Evolutionary conservation across 2,329 filamentous ascomycete species (phyloP).

Genomic region (Cryphonectria parasitica): DNA sequence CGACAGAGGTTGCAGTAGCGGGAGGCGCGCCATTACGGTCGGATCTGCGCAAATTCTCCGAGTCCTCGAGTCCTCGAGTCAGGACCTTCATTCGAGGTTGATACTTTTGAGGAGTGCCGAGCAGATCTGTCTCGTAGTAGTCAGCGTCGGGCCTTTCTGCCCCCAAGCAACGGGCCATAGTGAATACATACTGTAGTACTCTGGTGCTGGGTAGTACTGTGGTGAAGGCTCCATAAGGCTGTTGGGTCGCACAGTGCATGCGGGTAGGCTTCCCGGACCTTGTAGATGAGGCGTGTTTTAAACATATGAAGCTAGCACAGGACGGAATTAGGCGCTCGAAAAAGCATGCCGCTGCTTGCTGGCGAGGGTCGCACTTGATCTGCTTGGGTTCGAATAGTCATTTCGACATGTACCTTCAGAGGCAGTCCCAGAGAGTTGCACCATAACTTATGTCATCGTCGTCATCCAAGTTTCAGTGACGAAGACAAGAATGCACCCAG

Average conservation of each 20-base stretch:
- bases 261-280: slow-evolving; percentile 13
- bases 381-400: background rate
- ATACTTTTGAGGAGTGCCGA: background rate
- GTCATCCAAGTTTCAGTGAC: background rate
- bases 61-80: slow-evolving; percentile 7
- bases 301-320: slow-evolving; percentile 19
- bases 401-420: too few relatives aligned
- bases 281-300: slow-evolving; percentile 25
- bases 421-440: background rate
- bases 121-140: background rate
- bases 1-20: background rate
- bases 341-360: slow-evolving; percentile 1
- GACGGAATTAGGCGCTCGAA: background rate
- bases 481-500: background rate
- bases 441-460: background rate
- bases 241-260: slow-evolving; percentile 26
- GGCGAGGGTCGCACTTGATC: background rate
- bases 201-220: background rate
- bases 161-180: background rate
- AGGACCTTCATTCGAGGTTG: background rate
- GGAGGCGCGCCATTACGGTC: background rate
- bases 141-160: background rate
- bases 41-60: slow-evolving; percentile 17
- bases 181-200: background rate
- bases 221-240: background rate